phyloP scores from a whole-genome alignment of 2,329 filamentous ascomycete species.

The Aureobasidium sp. region DNA sequence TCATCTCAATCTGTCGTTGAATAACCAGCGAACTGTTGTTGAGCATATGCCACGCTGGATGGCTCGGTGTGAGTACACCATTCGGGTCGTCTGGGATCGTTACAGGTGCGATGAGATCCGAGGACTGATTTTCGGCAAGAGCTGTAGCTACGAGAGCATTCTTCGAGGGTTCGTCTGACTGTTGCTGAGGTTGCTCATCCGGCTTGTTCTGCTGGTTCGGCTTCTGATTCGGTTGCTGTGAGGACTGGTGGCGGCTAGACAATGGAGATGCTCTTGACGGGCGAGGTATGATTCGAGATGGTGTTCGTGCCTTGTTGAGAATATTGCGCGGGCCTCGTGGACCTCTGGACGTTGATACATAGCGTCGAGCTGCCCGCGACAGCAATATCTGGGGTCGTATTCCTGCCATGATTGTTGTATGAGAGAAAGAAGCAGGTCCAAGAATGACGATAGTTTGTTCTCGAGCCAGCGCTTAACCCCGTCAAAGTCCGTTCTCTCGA shows the following conservation, averaged over 20 bases:
- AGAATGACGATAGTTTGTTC: conserved; percentile 9
- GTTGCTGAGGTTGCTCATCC: conserved; percentile 13
- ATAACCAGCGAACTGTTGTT: conserved; percentile 56
- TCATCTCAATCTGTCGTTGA: conserved; percentile 57
- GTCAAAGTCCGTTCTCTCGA: neutral
- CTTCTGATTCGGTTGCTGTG: neutral
- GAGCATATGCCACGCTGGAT: conserved; percentile 52
- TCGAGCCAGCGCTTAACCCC: neutral
- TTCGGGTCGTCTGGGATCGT: conserved; percentile 55
- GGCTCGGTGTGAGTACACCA: conserved; percentile 50
- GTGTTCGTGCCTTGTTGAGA: conserved; percentile 8
- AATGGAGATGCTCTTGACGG: neutral
- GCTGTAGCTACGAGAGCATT: conserved; percentile 38
- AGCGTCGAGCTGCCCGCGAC: conserved; percentile 13
- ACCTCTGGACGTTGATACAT: conserved; percentile 12
- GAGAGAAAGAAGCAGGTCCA: neutral
- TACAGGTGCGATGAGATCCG: conserved; percentile 50
- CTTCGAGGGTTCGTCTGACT: conserved; percentile 25
- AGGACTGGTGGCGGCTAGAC: conserved; percentile 11
- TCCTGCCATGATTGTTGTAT: neutral
- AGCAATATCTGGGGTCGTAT: conserved; percentile 18
- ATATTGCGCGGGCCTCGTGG: conserved; percentile 23
- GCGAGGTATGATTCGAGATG: conserved; percentile 2
- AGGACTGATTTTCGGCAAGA: conserved; percentile 40
- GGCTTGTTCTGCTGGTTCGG: conserved; percentile 6